Percentiles rank a stretch among this genome's conserved stretches.
These are phyloP conservation scores for Saccharomycopsis oosterbeekiorum DNA, from an alignment of 805 yeast species.

Conservation along the genomic window DNA sequence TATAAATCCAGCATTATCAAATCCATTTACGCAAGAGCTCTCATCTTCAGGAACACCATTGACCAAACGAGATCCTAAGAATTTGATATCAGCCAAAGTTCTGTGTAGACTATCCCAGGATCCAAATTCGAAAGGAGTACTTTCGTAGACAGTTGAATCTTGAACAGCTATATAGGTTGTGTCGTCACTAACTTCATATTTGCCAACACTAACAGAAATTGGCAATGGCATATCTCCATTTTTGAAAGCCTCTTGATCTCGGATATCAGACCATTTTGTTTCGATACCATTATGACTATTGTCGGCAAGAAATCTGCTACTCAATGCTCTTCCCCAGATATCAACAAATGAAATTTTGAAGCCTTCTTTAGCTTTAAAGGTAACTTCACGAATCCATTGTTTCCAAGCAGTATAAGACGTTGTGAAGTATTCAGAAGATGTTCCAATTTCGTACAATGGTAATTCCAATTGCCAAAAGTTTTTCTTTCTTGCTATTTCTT, in stretches of 20 bases:
- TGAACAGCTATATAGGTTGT: slow-evolving; percentile 20
- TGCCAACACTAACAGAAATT: slow-evolving; percentile 52
- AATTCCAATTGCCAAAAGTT: slow-evolving; percentile 25
- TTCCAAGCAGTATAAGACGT: slow-evolving; percentile 27
- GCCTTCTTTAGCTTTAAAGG: slow-evolving; percentile 49
- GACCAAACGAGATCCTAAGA: slow-evolving; percentile 55
- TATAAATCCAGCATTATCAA: slow-evolving; percentile 72
- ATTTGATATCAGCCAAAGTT: slow-evolving; percentile 56
- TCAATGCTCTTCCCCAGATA: slow-evolving; percentile 68
- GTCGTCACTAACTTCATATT: slow-evolving; percentile 33
- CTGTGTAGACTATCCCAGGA: slow-evolving; percentile 76
- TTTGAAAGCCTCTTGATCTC: slow-evolving; percentile 49
- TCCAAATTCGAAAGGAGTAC: slow-evolving; percentile 67
- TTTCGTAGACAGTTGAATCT: slow-evolving; percentile 36
- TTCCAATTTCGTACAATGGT: slow-evolving; percentile 55
- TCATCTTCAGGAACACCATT: slow-evolving; percentile 45
- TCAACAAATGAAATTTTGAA: slow-evolving; percentile 58
- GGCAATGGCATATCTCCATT: slow-evolving; percentile 65
- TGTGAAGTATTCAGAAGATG: slow-evolving; percentile 45
- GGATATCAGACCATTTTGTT: slow-evolving; percentile 46
- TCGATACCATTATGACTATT: slow-evolving; percentile 21
- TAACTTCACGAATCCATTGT: slow-evolving; percentile 33
- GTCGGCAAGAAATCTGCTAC: slow-evolving; percentile 54
- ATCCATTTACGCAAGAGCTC: slow-evolving; percentile 50
- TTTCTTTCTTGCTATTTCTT: slow-evolving; percentile 37